Evolutionary conservation across 208 protist species (phyloP), one percentile per base, ranked within the genome.

Genomic region (Hexamita inflata): DNA sequence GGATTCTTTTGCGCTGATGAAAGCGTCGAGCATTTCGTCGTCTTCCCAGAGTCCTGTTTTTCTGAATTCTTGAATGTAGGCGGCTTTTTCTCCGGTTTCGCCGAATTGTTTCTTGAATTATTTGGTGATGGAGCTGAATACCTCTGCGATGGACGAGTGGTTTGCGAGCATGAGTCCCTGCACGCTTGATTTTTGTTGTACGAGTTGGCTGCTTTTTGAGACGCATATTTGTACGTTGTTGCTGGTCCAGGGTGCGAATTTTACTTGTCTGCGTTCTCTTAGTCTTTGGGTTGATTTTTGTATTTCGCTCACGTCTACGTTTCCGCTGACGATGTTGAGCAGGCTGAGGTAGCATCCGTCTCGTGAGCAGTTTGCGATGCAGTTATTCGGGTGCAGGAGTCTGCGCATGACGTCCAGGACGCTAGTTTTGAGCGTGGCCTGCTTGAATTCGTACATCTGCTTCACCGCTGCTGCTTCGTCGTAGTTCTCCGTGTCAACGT

Each of bases 361-460:
- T 78, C 91, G 89, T 81, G 88, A 90, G 0, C 85, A 87, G 28
- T 83, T 87, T 65, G 95, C 90, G 91, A 97, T 95, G 82, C 95
- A 94, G 81, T 98, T 97, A 81, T 98, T 96, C 34, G 94, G 91
- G 87, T 98, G 92, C 29, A 99, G 86, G 30, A 99, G 85, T 34
- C 96, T 86, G 38, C 94, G 89, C 94, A 99, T 98, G 9, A 99
- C 95, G 79, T 99, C 95, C 60, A 98, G 87, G 39, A 99, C 95
- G 0, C 91, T 94, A n/a, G 82, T 98, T 98, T 67, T 92, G 88
- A 35, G 99, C 90, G 0, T 82, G 88, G 32, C 29, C 30, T 34
- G n/a, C 39, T 0, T 28, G 39, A 24, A 30, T 45, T 7, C 11
- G 11, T 11, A 38, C 15, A n/a, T 45, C 38, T 70, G 2, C 15